phyloP scores from a whole-genome alignment of 805 yeast genomes.

The Kazachstania kunashirensis region DNA sequence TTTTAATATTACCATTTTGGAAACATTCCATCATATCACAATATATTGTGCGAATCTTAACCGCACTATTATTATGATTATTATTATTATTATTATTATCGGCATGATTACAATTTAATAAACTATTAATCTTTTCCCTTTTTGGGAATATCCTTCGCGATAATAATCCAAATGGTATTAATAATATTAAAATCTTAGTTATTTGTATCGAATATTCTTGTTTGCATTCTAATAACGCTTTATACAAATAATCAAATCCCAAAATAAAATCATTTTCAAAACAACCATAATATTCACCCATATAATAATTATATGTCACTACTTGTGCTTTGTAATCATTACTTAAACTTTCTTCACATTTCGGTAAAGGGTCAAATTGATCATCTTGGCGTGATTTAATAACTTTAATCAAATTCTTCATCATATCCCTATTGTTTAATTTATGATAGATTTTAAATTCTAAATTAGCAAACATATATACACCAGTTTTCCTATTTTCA shows the following conservation, averaged over 20 bases:
- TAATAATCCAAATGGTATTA: constrained; percentile 56
- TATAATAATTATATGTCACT: constrained; percentile 56
- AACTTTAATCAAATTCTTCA: constrained; percentile 65
- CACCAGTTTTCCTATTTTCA: constrained; percentile 49
- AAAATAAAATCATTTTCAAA: constrained; percentile 44
- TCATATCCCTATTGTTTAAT: constrained; percentile 59
- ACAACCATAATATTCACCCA: constrained; percentile 56
- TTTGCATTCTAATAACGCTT: constrained; percentile 33
- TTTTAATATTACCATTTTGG: constrained; percentile 44
- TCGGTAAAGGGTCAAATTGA: constrained; percentile 7
- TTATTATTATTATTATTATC: background rate
- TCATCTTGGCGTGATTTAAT: constrained; percentile 35
- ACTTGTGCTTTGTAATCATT: constrained; percentile 41
- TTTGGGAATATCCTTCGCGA: constrained; percentile 33
- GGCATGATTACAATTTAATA: too few relatives aligned
- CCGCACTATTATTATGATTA: constrained; percentile 30
- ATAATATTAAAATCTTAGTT: constrained; percentile 40
- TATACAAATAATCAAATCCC: constrained; percentile 42
- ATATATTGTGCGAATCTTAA: constrained; percentile 29
- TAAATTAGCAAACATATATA: constrained; percentile 60
- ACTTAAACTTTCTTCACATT: constrained; percentile 8
- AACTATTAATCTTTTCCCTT: too few relatives aligned
- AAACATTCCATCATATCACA: constrained; percentile 41
- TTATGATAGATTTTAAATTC: constrained; percentile 62
- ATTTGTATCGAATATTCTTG: constrained; percentile 11